phyloP scores from a whole-genome alignment of 2,329 filamentous ascomycete genomes.

The Huntiella savannae region DNA sequence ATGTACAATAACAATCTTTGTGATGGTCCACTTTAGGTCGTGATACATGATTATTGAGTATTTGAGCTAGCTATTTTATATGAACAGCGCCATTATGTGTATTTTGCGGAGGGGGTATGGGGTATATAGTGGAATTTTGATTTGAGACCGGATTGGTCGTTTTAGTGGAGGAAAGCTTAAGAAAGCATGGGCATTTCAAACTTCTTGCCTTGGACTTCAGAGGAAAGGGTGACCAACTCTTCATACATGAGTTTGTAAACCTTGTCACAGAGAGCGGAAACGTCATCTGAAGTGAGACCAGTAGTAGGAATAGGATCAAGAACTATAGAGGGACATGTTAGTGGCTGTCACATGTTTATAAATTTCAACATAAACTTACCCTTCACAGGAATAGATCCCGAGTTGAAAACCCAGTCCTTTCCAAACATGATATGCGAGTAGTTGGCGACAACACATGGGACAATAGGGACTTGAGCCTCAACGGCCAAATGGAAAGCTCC shows the following conservation, averaged over 20 bases:
- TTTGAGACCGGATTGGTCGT: no score
- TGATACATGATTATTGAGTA: not conserved
- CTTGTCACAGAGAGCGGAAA: slow-evolving; percentile 49
- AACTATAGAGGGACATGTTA: slow-evolving; percentile 28
- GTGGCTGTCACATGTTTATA: not conserved
- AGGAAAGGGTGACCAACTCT: slow-evolving; percentile 37
- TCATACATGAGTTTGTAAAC: slow-evolving; percentile 60
- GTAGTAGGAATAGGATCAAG: slow-evolving; percentile 63
- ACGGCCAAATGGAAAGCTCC: slow-evolving; percentile 92
- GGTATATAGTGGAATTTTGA: no score
- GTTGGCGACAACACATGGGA: slow-evolving; percentile 67
- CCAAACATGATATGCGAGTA: slow-evolving; percentile 55
- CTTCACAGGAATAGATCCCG: slow-evolving; percentile 56
- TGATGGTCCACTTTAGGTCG: no score
- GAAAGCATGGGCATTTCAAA: slow-evolving; percentile 10
- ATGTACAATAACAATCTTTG: no score
- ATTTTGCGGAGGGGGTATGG: not conserved
- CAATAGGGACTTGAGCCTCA: slow-evolving; percentile 80
- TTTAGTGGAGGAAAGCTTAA: not conserved
- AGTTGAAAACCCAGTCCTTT: slow-evolving; percentile 43
- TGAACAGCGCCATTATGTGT: not conserved
- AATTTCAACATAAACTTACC: slow-evolving; percentile 27
- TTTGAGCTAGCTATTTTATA: not conserved
- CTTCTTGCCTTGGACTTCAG: slow-evolving; percentile 25
- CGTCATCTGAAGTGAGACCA: slow-evolving; percentile 53